Evolutionary conservation across 257 asterid species (phyloP).

Genomic region (Jacaranda mimosifolia): DNA sequence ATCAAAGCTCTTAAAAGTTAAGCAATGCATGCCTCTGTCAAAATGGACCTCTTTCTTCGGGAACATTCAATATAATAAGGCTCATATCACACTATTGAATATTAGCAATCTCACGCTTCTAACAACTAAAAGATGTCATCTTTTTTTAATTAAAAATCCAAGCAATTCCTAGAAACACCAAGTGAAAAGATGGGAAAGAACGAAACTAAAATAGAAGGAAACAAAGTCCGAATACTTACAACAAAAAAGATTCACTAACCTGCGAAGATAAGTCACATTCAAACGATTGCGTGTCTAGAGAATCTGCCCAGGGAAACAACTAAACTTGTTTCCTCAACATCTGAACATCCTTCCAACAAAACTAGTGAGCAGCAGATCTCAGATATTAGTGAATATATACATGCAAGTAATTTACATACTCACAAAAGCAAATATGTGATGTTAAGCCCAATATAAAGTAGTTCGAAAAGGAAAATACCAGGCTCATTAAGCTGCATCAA

Average conservation of each 20-base stretch:
- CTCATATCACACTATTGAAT: no score
- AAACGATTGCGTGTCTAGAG: conserved; percentile 90
- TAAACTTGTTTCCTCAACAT: conserved; percentile 97
- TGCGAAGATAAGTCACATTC: conserved; percentile 96
- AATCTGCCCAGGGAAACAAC: conserved; percentile 85
- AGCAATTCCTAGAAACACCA: no score
- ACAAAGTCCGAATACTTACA: not conserved
- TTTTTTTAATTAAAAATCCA: no score
- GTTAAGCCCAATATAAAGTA: not conserved
- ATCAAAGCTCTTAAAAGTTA: no score
- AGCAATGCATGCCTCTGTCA: no score
- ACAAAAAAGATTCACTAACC: conserved; percentile 53
- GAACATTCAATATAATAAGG: no score
- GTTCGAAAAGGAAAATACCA: conserved; percentile 54
- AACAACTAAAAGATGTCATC: conserved; percentile 87
- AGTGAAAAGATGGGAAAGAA: conserved; percentile 20
- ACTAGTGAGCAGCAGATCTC: conserved; percentile 53
- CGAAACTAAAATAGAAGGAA: not conserved
- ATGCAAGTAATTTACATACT: not conserved
- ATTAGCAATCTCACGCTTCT: conserved; percentile 96
- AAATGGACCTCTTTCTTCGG: no score
- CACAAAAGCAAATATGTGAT: conserved; percentile 14
- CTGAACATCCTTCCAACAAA: conserved; percentile 97
- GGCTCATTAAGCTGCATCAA: conserved; percentile 95
- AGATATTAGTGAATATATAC: not conserved